Base-by-base conservation (phyloP, 352 stramenopile genomes). In the Phytophthora vignae region DNA sequence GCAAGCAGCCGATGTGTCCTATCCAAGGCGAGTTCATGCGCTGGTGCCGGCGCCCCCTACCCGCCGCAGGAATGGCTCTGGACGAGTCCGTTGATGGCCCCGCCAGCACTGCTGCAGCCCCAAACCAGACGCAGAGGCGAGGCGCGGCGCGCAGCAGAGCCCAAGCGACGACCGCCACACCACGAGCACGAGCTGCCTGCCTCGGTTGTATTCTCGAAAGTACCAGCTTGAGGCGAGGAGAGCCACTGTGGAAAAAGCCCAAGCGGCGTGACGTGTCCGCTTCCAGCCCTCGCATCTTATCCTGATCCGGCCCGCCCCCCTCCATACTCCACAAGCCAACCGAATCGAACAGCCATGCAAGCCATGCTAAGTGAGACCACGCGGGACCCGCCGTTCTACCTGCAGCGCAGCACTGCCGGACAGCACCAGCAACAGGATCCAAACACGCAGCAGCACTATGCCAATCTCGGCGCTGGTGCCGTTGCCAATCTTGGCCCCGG, bases 1-100 rank as follows among this genome's bases (percentile, higher is more conserved):
- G 69, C 61, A 78, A 78, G 48, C 74, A 73, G 44, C 2, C 59
- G 74, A 76, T 81, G 69, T 71, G 70, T 81, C 74, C 65, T 62
- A 55, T 63, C 52, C 69, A 67, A 62, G 14, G 53, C 69, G 42
- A 72, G 66, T 74, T 74, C 65, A 65, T 60, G 46, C 49, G 56
- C 14, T 61, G 36, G 38, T 60, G 21, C 49, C 44, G 60, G n/a
- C 6, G 17, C 6, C 10, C 60, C 67, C 67, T 74, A 71, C 64
- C 56, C 68, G 11, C 63, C 9, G 48, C 8, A 66, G 58, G 38
- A 73, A 70, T 73, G 67, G 72, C 55, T 48, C 67, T 73, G 72
- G 72, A 79, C 68, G 55, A 73, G 67, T 67, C 72, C 60, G 29
- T 67, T 79, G 72, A 79, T 76, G 65, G 65, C 65, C 40, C 38